Conservation (phyloP, 202 grass and related monocot genomes). For the Panicum virgatum region DNA sequence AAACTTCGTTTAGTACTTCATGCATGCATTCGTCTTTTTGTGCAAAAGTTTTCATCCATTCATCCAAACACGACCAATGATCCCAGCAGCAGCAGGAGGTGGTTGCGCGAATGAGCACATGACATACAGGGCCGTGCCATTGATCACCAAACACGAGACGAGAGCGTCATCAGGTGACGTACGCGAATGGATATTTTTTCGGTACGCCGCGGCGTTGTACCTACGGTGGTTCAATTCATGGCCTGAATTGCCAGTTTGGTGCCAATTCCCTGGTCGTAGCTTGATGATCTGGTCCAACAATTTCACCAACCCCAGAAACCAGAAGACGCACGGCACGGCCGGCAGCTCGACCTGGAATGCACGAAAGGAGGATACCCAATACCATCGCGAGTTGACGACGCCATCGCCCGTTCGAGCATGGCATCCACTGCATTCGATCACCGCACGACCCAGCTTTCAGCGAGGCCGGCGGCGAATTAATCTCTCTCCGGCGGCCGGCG, state of each 20-base stretch:
- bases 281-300: not conserved
- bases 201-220: not conserved
- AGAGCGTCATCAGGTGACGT: not conserved
- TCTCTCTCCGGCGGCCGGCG: not conserved
- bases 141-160: not conserved
- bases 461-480: not conserved
- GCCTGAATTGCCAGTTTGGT: no score
- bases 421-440: no score
- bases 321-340: no score
- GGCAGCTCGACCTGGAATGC: no score
- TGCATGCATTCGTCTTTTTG: no score
- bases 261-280: not conserved
- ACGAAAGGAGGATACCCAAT: no score
- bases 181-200: no score
- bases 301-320: not conserved
- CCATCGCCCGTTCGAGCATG: conserved; percentile 2
- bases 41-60: no score
- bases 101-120: not conserved
- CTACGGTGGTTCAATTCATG: not conserved
- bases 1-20: no score
- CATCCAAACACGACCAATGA: no score
- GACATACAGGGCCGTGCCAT: not conserved
- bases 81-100: not conserved
- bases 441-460: no score
- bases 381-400: no score